These are phyloP conservation scores for Symbiodinium natans DNA, from an alignment of 73 alveolate species.

Conservation along the genomic window DNA sequence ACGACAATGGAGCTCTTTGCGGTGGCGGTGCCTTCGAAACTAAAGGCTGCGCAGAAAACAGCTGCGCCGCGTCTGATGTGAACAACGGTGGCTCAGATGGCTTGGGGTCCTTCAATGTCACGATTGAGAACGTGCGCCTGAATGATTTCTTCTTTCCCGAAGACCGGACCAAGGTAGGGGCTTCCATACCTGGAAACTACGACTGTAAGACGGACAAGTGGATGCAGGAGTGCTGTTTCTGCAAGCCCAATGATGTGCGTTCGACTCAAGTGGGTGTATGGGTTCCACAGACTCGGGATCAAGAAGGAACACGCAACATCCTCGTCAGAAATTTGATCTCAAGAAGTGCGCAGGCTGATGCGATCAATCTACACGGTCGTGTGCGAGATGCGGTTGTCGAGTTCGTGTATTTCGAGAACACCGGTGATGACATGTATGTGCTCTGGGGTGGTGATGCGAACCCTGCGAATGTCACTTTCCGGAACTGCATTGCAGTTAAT, in stretches of 20 bases:
- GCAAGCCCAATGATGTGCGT: slow-evolving; percentile 81
- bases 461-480: slow-evolving; percentile 45
- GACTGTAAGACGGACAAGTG: slow-evolving; percentile 62
- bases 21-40: slow-evolving; percentile 91
- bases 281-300: slow-evolving; percentile 43
- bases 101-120: slow-evolving; percentile 8
- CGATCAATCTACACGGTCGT: slow-evolving; percentile 56
- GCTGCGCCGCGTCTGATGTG: slow-evolving; percentile 38
- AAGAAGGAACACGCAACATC: not conserved
- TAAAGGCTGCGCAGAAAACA: slow-evolving; percentile 88
- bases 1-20: slow-evolving; percentile 77
- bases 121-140: slow-evolving; percentile 40
- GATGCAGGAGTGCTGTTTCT: slow-evolving; percentile 74
- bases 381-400: slow-evolving; percentile 29
- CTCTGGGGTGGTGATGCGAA: slow-evolving; percentile 60
- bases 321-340: not conserved
- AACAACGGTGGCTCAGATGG: slow-evolving; percentile 87
- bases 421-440: slow-evolving; percentile 56
- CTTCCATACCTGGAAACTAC: slow-evolving; percentile 38
- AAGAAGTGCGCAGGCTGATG: slow-evolving; percentile 69
- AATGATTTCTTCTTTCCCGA: slow-evolving; percentile 59
- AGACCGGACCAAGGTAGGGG: slow-evolving; percentile 34
- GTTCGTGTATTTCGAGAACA: slow-evolving; percentile 1
- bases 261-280: slow-evolving; percentile 62
- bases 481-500: slow-evolving; percentile 10